Conservation (phyloP, 2,329 filamentous ascomycete genomes). For the Colletotrichum limetticola region DNA sequence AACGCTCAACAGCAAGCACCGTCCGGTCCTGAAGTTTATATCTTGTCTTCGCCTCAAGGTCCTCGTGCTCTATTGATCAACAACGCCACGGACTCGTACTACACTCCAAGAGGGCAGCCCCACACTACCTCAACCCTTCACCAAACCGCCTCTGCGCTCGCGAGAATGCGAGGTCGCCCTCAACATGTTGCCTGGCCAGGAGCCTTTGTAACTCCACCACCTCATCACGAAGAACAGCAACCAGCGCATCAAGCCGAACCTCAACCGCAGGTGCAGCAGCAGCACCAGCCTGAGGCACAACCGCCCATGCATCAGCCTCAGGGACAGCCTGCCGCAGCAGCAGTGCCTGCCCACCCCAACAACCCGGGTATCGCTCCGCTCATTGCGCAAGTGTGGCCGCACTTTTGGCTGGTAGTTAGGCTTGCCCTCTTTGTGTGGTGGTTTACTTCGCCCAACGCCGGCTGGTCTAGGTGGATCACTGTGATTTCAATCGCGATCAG, state of each 20-base stretch:
- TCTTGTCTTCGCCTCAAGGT: slow-evolving; percentile 69
- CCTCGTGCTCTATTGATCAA: slow-evolving; percentile 68
- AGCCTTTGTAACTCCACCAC: slow-evolving; percentile 21
- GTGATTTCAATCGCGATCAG: slow-evolving; percentile 64
- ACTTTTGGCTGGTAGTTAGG: slow-evolving; percentile 70
- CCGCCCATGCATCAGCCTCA: slow-evolving; percentile 43
- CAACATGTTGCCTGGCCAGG: slow-evolving; percentile 30
- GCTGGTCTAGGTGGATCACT: slow-evolving; percentile 68
- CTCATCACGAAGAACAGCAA: slow-evolving; percentile 36
- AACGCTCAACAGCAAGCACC: slow-evolving; percentile 36
- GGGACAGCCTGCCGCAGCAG: slow-evolving; percentile 39
- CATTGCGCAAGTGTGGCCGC: slow-evolving; percentile 63
- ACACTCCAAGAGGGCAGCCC: slow-evolving; percentile 49
- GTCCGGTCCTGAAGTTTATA: slow-evolving; percentile 64
- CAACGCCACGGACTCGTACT: slow-evolving; percentile 61
- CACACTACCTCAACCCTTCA: slow-evolving; percentile 10
- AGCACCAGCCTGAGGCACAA: slow-evolving; percentile 40
- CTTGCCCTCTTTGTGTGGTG: slow-evolving; percentile 72
- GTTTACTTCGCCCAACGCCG: slow-evolving; percentile 68
- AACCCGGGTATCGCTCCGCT: slow-evolving; percentile 53
- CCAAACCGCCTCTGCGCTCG: slow-evolving; percentile 19
- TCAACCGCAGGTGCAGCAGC: slow-evolving; percentile 36
- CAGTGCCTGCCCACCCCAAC: slow-evolving; percentile 48
- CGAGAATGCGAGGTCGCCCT: slow-evolving; percentile 24
- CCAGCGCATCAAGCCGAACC: slow-evolving; percentile 22